Evolutionary conservation across 257 asterid species (phyloP), one percentile per base, ranked within the genome.

Genomic region (Lycium ferocissimum): DNA sequence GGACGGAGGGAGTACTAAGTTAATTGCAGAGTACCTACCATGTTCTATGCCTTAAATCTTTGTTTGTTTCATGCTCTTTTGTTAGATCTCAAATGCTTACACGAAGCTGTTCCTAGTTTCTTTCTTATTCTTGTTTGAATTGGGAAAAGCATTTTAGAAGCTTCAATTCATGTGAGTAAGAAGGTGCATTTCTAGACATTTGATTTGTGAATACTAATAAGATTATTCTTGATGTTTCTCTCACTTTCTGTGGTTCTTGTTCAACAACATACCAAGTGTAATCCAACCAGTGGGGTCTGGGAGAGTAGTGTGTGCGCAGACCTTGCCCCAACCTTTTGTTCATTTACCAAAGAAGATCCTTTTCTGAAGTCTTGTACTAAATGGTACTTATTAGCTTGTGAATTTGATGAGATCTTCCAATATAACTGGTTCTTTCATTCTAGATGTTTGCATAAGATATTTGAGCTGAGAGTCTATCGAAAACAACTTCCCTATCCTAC

Each of bases 21-120:
- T 72, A 3, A 9, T 47, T 73, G 62, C 61, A 75, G n/a, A 49
- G 47, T 73, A 47, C 81, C 22, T 73, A 47, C 81, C 22, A 67
- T 37, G 43, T 37, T 67, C 49, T n/a, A 45, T 45, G 59, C 80
- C 80, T 45, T 2, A 2, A 43, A 72, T n/a, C 58, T 20, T 61
- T 72, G 17, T n/a, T 45, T 72, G n/a, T 73, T 73, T 45, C 58
- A 20, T 72, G 38, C 69, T 62, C 37, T 20, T 62, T 62, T 20
- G 37, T 62, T 22, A 26, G 14, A 62, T 62, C 63, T 62, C 69
- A 62, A 62, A 62, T 62, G 38, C 14, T 62, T 20, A 62, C 69
- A n/a, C n/a, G 67, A 61, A 18, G 67, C 37, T 62, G 6, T 59
- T n/a, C 66, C 35, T 59, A 18, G n/a, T 57, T 57, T 17, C 9